Conservation (phyloP, 2,329 filamentous ascomycete species). For the Nigrospora osmanthi region DNA sequence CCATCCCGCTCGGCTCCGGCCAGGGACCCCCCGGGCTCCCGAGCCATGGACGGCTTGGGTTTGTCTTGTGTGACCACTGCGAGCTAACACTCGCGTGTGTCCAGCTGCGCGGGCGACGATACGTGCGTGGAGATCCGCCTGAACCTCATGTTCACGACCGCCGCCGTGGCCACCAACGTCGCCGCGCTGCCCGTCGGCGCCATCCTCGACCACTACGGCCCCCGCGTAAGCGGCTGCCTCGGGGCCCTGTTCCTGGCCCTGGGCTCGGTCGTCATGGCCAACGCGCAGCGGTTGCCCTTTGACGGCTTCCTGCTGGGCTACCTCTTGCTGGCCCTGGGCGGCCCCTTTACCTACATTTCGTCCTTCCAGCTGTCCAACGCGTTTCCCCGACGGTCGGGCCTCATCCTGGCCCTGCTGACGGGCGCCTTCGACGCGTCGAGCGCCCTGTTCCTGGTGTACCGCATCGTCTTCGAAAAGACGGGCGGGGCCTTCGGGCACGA, state of each 20-base stretch:
- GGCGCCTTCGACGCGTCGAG: constrained; percentile 80
- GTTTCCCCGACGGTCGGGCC: constrained; percentile 67
- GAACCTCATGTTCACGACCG: constrained; percentile 89
- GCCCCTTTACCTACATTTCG: constrained; percentile 75
- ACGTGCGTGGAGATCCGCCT: constrained; percentile 54
- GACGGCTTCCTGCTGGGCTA: constrained; percentile 73
- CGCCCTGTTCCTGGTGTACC: constrained; percentile 68
- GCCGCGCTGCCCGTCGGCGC: constrained; percentile 79
- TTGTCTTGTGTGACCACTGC: too few species aligned
- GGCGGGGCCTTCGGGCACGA: constrained; percentile 48
- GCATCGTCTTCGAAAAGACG: constrained; percentile 58
- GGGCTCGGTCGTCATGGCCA: constrained; percentile 68
- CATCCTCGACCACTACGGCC: constrained; percentile 76
- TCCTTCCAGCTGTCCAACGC: constrained; percentile 81
- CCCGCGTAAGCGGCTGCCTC: constrained; percentile 65
- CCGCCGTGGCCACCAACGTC: constrained; percentile 82
- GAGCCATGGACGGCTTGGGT: too few species aligned
- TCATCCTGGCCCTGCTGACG: constrained; percentile 73
- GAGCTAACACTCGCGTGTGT: too few species aligned
- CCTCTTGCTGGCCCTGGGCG: constrained; percentile 68
- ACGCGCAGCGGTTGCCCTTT: constrained; percentile 55
- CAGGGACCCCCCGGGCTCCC: too few species aligned
- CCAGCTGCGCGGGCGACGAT: constrained; percentile 35
- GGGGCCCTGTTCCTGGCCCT: constrained; percentile 60
- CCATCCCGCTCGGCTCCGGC: too few species aligned